phyloP scores from a whole-genome alignment of 495 filamentous ascomycete species.

The Thozetella sp. region DNA sequence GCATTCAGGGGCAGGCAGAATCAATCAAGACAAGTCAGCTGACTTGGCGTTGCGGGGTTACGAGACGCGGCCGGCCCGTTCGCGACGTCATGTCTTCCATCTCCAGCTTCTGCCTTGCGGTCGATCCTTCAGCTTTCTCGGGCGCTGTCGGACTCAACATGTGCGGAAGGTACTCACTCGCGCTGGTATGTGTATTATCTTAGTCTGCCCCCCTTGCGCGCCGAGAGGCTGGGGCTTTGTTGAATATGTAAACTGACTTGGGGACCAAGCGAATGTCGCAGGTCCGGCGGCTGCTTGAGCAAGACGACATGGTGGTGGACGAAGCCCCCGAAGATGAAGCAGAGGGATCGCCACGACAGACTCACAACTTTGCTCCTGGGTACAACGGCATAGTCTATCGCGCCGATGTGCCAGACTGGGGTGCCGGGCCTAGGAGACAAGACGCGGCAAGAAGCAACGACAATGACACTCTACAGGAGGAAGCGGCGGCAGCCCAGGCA shows the following conservation, averaged over 20 bases:
- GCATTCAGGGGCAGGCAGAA: not conserved
- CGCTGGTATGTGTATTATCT: constrained; percentile 58
- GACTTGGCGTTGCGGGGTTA: constrained; percentile 14
- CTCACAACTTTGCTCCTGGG: constrained; percentile 92
- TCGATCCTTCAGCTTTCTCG: not conserved
- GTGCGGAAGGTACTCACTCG: constrained; percentile 87
- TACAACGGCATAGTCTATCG: constrained; percentile 86
- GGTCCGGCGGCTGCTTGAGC: constrained; percentile 69
- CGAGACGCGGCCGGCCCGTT: not conserved
- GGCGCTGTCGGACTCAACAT: constrained; percentile 38
- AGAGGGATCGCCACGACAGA: constrained; percentile 63
- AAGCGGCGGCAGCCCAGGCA: constrained; percentile 1
- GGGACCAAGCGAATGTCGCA: constrained; percentile 59
- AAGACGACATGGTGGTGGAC: constrained; percentile 75
- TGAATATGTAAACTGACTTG: constrained; percentile 4
- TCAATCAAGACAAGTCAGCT: constrained; percentile 13
- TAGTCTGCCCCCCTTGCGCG: not conserved
- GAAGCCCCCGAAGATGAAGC: constrained; percentile 72
- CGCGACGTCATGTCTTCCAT: constrained; percentile 4
- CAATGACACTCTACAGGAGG: constrained; percentile 11
- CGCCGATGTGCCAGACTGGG: constrained; percentile 64
- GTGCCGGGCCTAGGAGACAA: constrained; percentile 37
- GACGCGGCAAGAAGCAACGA: constrained; percentile 5
- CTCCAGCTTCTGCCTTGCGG: not conserved
- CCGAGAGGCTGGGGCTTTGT: not conserved